A percentile compares a stretch with the other conserved stretches of the same genome.
These are phyloP conservation scores for Kodamaea jinghongensis DNA, from an alignment of 805 yeast genomes.

Conservation along the genomic window DNA sequence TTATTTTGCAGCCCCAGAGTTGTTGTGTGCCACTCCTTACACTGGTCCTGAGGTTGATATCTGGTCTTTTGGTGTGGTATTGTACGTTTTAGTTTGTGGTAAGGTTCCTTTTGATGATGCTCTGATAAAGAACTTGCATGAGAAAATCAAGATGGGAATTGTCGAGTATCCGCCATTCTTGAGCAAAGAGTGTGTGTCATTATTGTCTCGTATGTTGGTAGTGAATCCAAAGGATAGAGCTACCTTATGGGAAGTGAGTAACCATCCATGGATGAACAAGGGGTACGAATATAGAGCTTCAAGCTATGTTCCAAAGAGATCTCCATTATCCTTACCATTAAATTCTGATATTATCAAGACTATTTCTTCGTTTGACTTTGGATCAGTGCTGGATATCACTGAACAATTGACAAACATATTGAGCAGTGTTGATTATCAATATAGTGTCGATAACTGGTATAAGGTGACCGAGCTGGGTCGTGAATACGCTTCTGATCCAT, in stretches of 20 bases:
- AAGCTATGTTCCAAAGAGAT: slow-evolving; percentile 71
- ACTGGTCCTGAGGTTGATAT: slow-evolving; percentile 96
- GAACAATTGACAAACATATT: slow-evolving; percentile 57
- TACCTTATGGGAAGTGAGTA: slow-evolving; percentile 67
- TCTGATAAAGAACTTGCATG: slow-evolving; percentile 86
- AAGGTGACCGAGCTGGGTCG: slow-evolving; percentile 38
- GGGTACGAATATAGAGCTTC: slow-evolving; percentile 77
- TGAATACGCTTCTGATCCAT: slow-evolving; percentile 34
- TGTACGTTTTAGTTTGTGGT: slow-evolving; percentile 94
- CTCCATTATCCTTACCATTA: slow-evolving; percentile 70
- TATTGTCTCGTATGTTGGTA: slow-evolving; percentile 84
- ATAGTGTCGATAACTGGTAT: slow-evolving; percentile 63
- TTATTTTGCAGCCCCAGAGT: slow-evolving; percentile 98
- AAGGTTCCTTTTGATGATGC: slow-evolving; percentile 98
- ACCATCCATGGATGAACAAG: slow-evolving; percentile 93
- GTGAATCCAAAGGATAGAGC: slow-evolving; percentile 87
- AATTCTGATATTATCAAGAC: slow-evolving; percentile 66
- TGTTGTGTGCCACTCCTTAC: slow-evolving; percentile 88
- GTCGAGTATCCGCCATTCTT: slow-evolving; percentile 88
- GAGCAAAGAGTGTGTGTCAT: slow-evolving; percentile 74
- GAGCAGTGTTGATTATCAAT: slow-evolving; percentile 61
- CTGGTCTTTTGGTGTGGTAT: slow-evolving; percentile 97
- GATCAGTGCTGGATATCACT: slow-evolving; percentile 57
- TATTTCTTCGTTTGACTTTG: slow-evolving; percentile 78
- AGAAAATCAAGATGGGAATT: slow-evolving; percentile 86